Evolutionary conservation across 2,329 filamentous ascomycete species (phyloP), one percentile per base, ranked within the genome.

Genomic region (Trichocomaceae sp.): DNA sequence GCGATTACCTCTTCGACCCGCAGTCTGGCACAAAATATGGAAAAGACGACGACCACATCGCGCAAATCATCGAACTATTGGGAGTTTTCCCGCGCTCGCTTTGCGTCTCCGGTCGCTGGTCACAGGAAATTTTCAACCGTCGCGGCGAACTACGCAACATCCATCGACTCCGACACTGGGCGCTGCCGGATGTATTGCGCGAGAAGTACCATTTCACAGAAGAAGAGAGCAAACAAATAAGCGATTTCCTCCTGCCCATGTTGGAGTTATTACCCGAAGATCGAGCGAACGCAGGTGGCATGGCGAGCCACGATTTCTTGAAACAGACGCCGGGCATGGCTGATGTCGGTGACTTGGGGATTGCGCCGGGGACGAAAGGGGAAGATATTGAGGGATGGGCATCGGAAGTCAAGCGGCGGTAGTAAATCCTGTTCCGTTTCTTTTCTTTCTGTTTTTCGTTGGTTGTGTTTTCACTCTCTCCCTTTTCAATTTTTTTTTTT

Each of bases 11-110:
- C 44, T 99, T 99, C 72, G 93, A 99, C 66, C 93, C 93, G 0
- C 93, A 99, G 74, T 96, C 92, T 1, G 93, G 93, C 59, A 97
- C 92, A 42, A 97, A 97, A 74, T 99, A 99, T 72, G 93, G 93
- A 69, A 99, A 99, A 75, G 93, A 99, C 68, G 93, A 99, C 75
- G 93, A 99, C 69, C 93, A 99, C 75, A 96, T 99, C 62, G 93
- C 93, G 9, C 93, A 99, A 70, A 97, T 99, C 65, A 97, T 99
- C 69, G 93, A 99, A 72, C 81, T 99, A 5, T 83, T 99, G 17
- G 93, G 93, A 8, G 85, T 87, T 0, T 97, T 97, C 69, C 92
- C 93, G 52, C 95, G 95, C 70, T 88, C 88, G 4, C 81, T 97
- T 49, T 96, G 90, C 72, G 81, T 96, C 53, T 87, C 88, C 1